A percentile compares a stretch with the other conserved stretches of the same genome.
phyloP scores from a whole-genome alignment of 805 yeast species.

The Millerozyma miso region DNA sequence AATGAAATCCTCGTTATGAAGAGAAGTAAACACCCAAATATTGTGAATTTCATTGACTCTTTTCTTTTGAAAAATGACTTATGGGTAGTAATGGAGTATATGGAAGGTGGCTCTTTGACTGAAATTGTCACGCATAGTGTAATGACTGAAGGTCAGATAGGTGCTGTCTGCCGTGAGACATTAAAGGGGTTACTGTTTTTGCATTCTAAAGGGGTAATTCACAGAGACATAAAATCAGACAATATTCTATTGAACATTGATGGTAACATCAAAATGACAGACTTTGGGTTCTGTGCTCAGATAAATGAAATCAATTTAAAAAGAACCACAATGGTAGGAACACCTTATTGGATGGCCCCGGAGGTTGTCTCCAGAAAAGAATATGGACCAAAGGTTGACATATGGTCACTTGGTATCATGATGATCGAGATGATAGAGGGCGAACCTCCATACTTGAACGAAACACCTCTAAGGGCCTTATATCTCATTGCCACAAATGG shows the following conservation, averaged over 20 bases:
- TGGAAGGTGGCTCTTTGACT: slow-evolving; percentile 97
- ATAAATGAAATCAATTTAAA: slow-evolving; percentile 55
- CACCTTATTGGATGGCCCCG: slow-evolving; percentile 99
- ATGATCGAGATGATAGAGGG: slow-evolving; percentile 98
- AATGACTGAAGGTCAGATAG: slow-evolving; percentile 92
- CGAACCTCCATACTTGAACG: slow-evolving; percentile 96
- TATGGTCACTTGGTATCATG: slow-evolving; percentile 98
- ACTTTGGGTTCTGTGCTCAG: slow-evolving; percentile 96
- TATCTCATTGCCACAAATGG: slow-evolving; percentile 96
- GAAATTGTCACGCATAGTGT: slow-evolving; percentile 90
- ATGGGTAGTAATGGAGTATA: slow-evolving; percentile 98
- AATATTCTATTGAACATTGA: slow-evolving; percentile 76
- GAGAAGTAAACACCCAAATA: slow-evolving; percentile 83
- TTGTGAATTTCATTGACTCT: slow-evolving; percentile 90
- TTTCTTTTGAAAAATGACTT: slow-evolving; percentile 72
- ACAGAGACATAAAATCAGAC: slow-evolving; percentile 94
- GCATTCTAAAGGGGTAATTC: slow-evolving; percentile 90
- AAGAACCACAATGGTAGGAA: slow-evolving; percentile 98
- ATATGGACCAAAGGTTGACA: slow-evolving; percentile 94
- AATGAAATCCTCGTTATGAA: slow-evolving; percentile 96
- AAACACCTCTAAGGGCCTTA: slow-evolving; percentile 89
- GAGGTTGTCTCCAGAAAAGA: slow-evolving; percentile 94
- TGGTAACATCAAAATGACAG: slow-evolving; percentile 92
- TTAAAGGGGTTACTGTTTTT: slow-evolving; percentile 79
- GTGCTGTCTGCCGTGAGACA: slow-evolving; percentile 91